Evolutionary conservation across 2,329 filamentous ascomycete genomes (phyloP).

Genomic region (Diaporthe sp.): DNA sequence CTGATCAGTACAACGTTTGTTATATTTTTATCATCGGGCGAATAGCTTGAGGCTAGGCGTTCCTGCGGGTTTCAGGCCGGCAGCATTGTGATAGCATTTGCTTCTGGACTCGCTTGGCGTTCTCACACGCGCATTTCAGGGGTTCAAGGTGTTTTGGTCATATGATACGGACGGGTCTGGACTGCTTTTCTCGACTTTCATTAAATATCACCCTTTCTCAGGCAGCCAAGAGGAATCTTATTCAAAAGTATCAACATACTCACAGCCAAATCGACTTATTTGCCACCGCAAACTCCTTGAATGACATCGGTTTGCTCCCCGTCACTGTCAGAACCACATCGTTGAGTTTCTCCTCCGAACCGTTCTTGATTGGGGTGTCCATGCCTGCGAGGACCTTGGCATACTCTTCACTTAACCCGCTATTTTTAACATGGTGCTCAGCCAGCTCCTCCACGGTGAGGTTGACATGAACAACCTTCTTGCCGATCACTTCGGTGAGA

Average conservation of each 20-base stretch:
- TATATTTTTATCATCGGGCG: background rate
- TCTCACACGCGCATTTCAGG: background rate
- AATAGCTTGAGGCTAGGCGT: slow-evolving; percentile 16
- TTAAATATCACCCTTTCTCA: background rate
- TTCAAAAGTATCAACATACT: background rate
- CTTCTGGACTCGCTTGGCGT: slow-evolving; percentile 24
- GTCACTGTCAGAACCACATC: slow-evolving; percentile 52
- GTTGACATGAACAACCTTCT: slow-evolving; percentile 52
- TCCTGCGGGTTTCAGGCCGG: background rate
- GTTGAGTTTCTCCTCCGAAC: slow-evolving; percentile 53
- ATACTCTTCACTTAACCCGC: slow-evolving; percentile 51
- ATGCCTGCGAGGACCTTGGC: slow-evolving; percentile 50
- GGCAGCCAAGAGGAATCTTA: background rate
- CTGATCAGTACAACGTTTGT: background rate
- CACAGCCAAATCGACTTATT: slow-evolving; percentile 45
- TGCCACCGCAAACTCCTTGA: slow-evolving; percentile 48
- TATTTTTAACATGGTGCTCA: slow-evolving; percentile 40
- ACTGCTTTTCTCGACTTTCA: background rate
- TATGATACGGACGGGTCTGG: background rate
- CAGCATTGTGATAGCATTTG: slow-evolving; percentile 12
- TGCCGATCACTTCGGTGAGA: slow-evolving; percentile 50
- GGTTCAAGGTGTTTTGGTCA: slow-evolving; percentile 14
- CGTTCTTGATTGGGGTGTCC: slow-evolving; percentile 51
- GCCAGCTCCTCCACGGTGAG: slow-evolving; percentile 48
- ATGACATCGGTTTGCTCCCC: slow-evolving; percentile 49